Evolutionary conservation across 2,329 filamentous ascomycete species (phyloP).

Genomic region (Aspergillus fumigatiaffinis): DNA sequence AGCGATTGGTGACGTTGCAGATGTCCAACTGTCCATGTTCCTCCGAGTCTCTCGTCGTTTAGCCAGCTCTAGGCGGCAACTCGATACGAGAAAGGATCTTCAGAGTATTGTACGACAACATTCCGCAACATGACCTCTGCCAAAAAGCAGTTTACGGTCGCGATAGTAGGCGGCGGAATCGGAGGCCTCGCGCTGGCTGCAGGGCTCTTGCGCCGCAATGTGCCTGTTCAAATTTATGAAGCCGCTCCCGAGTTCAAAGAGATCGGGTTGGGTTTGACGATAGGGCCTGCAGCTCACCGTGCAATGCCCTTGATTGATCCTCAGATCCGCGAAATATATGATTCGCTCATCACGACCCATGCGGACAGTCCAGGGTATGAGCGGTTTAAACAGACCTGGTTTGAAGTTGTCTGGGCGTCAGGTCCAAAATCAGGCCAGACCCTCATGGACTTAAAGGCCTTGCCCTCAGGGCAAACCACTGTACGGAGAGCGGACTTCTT

Average conservation of each 20-base stretch:
- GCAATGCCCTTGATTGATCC: conserved; percentile 54
- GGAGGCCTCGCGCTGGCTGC: conserved; percentile 54
- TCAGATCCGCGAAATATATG: conserved; percentile 26
- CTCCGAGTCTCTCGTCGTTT: background rate
- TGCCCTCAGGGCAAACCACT: conserved; percentile 30
- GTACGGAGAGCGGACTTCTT: conserved; percentile 32
- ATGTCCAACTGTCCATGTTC: too few species aligned
- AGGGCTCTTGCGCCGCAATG: conserved; percentile 44
- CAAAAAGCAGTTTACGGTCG: conserved; percentile 43
- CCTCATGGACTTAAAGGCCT: conserved; percentile 28
- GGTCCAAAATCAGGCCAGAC: conserved; percentile 20
- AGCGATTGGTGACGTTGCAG: too few species aligned
- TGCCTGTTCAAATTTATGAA: conserved; percentile 55
- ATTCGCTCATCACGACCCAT: conserved; percentile 30
- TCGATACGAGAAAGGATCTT: background rate
- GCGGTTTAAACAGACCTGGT: conserved; percentile 28
- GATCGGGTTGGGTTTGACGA: conserved; percentile 56
- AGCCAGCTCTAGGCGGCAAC: background rate
- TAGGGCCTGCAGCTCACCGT: conserved; percentile 54
- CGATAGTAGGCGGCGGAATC: conserved; percentile 59
- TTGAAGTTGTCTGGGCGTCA: conserved; percentile 27
- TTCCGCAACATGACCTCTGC: background rate
- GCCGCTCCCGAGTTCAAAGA: conserved; percentile 52
- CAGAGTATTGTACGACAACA: background rate
- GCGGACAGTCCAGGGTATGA: conserved; percentile 31